These are phyloP conservation scores for Chamaecrista fasciculata DNA, from an alignment of 306 rosid species.

Conservation along the genomic window DNA sequence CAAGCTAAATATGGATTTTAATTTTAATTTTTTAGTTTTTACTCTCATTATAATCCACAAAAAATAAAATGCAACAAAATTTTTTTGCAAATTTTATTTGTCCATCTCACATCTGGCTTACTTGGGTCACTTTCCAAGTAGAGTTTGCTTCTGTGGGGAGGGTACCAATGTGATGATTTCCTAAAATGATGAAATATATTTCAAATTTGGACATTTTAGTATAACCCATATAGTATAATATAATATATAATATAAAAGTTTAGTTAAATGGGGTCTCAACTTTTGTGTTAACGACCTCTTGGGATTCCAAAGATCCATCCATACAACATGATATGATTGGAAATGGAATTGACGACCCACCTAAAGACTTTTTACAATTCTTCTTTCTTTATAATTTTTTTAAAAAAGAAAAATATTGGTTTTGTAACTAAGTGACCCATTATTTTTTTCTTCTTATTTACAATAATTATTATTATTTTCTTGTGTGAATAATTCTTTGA, in stretches of 20 bases:
- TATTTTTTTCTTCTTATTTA: conserved; percentile 20
- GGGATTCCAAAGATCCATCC: conserved; percentile 80
- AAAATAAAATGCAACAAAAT: background rate
- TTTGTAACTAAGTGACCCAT: conserved; percentile 25
- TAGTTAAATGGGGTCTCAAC: conserved; percentile 26
- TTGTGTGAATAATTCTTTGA: conserved; percentile 10
- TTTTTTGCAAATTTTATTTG: too few species aligned
- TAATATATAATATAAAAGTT: background rate
- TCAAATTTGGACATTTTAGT: background rate
- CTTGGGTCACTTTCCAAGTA: background rate
- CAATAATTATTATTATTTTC: background rate
- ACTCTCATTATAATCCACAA: background rate
- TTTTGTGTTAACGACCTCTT: conserved; percentile 52
- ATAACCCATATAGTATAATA: background rate
- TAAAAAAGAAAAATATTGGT: conserved; percentile 15
- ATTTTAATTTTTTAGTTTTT: too few species aligned
- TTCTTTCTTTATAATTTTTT: conserved; percentile 7
- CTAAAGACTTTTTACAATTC: conserved; percentile 42
- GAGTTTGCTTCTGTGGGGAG: background rate
- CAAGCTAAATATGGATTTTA: background rate
- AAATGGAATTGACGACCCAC: conserved; percentile 80
- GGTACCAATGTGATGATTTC: background rate
- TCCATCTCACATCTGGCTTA: too few species aligned
- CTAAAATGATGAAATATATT: background rate
- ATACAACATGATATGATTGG: conserved; percentile 56